A percentile compares a stretch with the other conserved stretches of the same genome.
phyloP scores from a whole-genome alignment of 441 rosid species.

The Macaranga tanarius region DNA sequence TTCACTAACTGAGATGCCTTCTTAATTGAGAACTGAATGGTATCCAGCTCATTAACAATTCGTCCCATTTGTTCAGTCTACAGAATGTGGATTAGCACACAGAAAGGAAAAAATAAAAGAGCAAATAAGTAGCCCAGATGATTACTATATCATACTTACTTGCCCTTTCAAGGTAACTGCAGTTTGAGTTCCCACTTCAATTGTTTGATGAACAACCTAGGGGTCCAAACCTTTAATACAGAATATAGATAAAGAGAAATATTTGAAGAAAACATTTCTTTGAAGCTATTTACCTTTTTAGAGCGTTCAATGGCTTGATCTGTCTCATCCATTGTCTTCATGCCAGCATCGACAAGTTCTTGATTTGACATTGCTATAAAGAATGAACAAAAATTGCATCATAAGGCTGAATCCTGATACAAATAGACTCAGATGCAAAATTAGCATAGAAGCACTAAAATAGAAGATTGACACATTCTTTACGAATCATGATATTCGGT shows the following conservation, averaged over 20 bases:
- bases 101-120: neutral
- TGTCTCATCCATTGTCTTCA: constrained; percentile 88
- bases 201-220: constrained; percentile 91
- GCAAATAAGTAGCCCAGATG: neutral
- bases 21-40: constrained; percentile 94
- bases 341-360: constrained; percentile 81
- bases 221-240: constrained; percentile 22
- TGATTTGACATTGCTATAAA: constrained; percentile 85
- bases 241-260: constrained; percentile 20
- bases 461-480: neutral
- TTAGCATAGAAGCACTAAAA: neutral
- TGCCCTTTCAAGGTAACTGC: constrained; percentile 89
- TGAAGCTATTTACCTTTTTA: constrained; percentile 55
- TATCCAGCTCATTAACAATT: constrained; percentile 92
- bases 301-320: constrained; percentile 96
- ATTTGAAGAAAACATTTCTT: constrained; percentile 13
- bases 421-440: neutral
- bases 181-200: constrained; percentile 97
- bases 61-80: constrained; percentile 99
- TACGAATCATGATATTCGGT: neutral
- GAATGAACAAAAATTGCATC: constrained; percentile 18
- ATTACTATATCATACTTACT: constrained; percentile 44
- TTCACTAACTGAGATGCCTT: constrained; percentile 97
- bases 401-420: neutral
- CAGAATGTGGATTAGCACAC: constrained; percentile 22